Evolutionary conservation across 2,329 filamentous ascomycete genomes (phyloP).

Genomic region (Pleoardoris graminearum): DNA sequence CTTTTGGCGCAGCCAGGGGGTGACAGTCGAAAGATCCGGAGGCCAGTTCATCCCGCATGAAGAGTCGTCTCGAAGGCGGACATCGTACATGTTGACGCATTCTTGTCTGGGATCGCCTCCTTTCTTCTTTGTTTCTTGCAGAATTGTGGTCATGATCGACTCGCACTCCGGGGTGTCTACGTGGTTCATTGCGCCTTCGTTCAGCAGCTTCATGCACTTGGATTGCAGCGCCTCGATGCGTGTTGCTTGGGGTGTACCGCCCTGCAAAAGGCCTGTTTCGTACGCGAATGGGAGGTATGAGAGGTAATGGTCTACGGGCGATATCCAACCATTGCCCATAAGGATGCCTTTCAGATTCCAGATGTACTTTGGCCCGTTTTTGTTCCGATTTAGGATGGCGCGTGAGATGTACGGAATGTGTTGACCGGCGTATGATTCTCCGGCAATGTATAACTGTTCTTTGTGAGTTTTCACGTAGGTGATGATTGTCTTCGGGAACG

Average conservation of each 20-base stretch:
- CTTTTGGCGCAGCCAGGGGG: slow-evolving; percentile 79
- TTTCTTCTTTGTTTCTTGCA: slow-evolving; percentile 65
- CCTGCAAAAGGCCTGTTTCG: slow-evolving; percentile 71
- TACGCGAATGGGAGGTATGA: slow-evolving; percentile 83
- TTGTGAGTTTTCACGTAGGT: slow-evolving; percentile 19
- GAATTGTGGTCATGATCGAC: slow-evolving; percentile 70
- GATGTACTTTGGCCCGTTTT: slow-evolving; percentile 50
- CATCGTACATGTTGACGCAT: slow-evolving; percentile 97
- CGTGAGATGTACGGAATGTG: slow-evolving; percentile 97
- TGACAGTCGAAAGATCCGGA: slow-evolving; percentile 75
- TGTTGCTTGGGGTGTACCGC: slow-evolving; percentile 65
- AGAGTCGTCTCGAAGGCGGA: slow-evolving; percentile 78
- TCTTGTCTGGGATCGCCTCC: slow-evolving; percentile 56
- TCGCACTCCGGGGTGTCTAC: slow-evolving; percentile 78
- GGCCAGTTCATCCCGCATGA: slow-evolving; percentile 99
- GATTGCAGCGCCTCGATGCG: slow-evolving; percentile 70
- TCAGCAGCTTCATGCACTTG: slow-evolving; percentile 66
- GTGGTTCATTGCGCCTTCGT: slow-evolving; percentile 60
- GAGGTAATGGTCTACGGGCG: slow-evolving; percentile 85
- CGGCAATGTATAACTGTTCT: slow-evolving; percentile 82
- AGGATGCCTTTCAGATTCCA: slow-evolving; percentile 87
- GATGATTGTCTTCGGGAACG: slow-evolving; percentile 44
- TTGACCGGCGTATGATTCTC: slow-evolving; percentile 95
- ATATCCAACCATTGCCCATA: slow-evolving; percentile 98
- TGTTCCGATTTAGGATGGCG: slow-evolving; percentile 86